These are phyloP conservation scores for Myxozyma kluyveri DNA, from an alignment of 805 yeast genomes.

Conservation along the genomic window DNA sequence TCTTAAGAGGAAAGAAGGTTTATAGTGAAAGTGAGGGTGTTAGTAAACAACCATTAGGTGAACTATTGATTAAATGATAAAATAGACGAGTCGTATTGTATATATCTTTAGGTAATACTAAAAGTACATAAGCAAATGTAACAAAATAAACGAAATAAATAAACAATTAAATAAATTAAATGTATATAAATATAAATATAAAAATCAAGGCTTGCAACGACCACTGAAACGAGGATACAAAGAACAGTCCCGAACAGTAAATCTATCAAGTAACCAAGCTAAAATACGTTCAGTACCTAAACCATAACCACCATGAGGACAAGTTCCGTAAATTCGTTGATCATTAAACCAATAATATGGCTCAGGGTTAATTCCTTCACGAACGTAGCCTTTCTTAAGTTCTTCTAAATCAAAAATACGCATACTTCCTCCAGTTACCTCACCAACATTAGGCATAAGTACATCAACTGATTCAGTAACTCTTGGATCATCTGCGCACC, in stretches of 20 bases:
- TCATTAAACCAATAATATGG: slow-evolving; percentile 96
- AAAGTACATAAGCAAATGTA: not conserved
- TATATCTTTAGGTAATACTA: not conserved
- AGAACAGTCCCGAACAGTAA: slow-evolving; percentile 97
- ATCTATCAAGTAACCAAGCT: slow-evolving; percentile 97
- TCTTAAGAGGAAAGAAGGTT: slow-evolving; percentile 71
- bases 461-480: slow-evolving; percentile 99
- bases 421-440: slow-evolving; percentile 98
- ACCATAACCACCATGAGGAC: slow-evolving; percentile 99
- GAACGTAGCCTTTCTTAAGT: slow-evolving; percentile 82
- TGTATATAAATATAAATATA: not conserved
- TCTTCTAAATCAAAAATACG: slow-evolving; percentile 83
- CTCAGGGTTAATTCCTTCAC: slow-evolving; percentile 80
- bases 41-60: slow-evolving; percentile 17
- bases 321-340: slow-evolving; percentile 93
- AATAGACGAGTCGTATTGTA: not conserved
- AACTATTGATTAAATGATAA: slow-evolving; percentile 2
- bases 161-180: no score
- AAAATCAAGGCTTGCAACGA: slow-evolving; percentile 83
- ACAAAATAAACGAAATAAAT: not conserved
- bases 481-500: slow-evolving; percentile 81
- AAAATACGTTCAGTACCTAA: slow-evolving; percentile 96
- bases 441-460: slow-evolving; percentile 98
- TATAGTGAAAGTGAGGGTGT: slow-evolving; percentile 42
- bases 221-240: slow-evolving; percentile 97